These are phyloP conservation scores for Antitrichia curtipendula DNA, from an alignment of 225 moss, liverwort and hornwort species.

Conservation along the genomic window DNA sequence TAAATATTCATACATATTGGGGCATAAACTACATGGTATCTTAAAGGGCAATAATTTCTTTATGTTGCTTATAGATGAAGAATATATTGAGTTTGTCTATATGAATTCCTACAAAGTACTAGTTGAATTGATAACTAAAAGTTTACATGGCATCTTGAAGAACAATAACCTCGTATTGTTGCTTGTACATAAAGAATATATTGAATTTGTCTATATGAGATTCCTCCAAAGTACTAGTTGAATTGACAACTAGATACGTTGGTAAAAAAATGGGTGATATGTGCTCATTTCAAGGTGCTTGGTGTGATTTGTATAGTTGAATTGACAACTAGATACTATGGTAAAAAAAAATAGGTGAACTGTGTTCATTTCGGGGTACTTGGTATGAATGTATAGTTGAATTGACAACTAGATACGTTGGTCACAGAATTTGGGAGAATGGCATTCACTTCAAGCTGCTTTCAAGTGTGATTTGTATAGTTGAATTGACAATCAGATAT, in stretches of 20 bases:
- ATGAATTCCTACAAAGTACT: accelerated
- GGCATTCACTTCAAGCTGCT: background rate
- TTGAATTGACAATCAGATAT: no score
- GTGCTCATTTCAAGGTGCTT: background rate
- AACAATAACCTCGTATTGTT: no score
- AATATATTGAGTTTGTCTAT: background rate
- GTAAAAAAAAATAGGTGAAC: accelerated
- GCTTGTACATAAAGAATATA: no score
- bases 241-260: background rate
- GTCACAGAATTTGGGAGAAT: background rate
- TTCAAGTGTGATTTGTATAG: no score
- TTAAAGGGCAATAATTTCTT: accelerated
- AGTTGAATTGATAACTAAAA: no score
- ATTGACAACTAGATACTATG: background rate
- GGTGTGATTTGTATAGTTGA: background rate
- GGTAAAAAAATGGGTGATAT: background rate
- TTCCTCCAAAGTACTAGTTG: no score
- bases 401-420: background rate
- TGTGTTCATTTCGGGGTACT: background rate
- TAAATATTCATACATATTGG: no score
- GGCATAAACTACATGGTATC: background rate
- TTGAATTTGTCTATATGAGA: no score
- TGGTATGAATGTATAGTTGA: background rate
- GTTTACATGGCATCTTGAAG: no score
- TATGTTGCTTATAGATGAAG: background rate